A percentile compares a stretch with the other conserved stretches of the same genome.
Evolutionary conservation across 805 yeast species (phyloP).

Genomic region (Candida sphagnicola): DNA sequence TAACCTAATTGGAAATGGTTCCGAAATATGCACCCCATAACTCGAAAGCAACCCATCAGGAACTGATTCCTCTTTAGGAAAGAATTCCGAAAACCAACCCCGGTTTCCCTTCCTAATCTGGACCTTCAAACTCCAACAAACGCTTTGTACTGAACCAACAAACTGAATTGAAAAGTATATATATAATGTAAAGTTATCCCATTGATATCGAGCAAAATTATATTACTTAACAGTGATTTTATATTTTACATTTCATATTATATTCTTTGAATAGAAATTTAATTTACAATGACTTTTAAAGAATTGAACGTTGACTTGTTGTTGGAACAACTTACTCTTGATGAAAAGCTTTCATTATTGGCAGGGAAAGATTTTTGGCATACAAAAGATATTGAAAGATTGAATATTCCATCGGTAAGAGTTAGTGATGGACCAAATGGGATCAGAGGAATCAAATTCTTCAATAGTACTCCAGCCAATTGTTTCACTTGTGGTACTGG

Average conservation of each 20-base stretch:
- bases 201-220: no score
- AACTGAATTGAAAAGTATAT: no score
- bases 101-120: no score
- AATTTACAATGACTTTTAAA: not conserved
- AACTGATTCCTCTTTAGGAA: no score
- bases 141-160: no score
- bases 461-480: slow-evolving; percentile 50
- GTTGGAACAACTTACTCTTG: slow-evolving; percentile 22
- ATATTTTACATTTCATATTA: not conserved
- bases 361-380: slow-evolving; percentile 49
- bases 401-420: slow-evolving; percentile 46
- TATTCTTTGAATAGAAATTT: not conserved
- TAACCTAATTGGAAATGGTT: not conserved
- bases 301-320: slow-evolving; percentile 26
- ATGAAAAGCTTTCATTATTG: slow-evolving; percentile 31
- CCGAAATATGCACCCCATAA: not conserved
- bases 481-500: slow-evolving; percentile 63
- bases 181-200: no score
- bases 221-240: no score
- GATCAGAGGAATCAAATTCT: slow-evolving; percentile 55
- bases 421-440: slow-evolving; percentile 62
- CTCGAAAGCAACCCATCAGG: not conserved
- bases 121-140: no score
- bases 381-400: slow-evolving; percentile 36
- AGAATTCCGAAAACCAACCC: no score